Conservation (phyloP, 78 protist genomes). For the Speleostelium caveatum region DNA sequence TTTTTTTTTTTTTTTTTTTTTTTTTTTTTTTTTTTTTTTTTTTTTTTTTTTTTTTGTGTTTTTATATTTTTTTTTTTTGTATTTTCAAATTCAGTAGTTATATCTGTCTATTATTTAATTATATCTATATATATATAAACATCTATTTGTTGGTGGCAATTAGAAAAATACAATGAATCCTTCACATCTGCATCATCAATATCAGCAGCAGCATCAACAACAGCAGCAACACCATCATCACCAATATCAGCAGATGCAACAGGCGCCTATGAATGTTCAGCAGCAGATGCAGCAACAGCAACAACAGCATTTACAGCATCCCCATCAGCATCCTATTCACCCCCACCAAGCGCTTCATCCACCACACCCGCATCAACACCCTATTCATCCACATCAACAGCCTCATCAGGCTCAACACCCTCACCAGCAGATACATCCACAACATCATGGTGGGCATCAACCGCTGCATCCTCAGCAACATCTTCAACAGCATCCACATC, state of each 20-base stretch:
- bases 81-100: no score
- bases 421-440: neutral
- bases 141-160: no score
- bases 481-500: neutral
- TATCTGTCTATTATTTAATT: no score
- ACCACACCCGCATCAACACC: neutral
- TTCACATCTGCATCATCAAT: neutral
- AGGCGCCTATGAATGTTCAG: neutral
- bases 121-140: no score
- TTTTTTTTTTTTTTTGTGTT: no score
- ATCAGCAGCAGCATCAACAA: neutral
- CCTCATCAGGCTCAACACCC: neutral
- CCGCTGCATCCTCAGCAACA: slow-evolving; percentile 24
- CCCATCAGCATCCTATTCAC: no score
- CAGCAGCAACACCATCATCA: slow-evolving; percentile 24
- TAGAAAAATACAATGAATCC: neutral
- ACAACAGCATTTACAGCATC: slow-evolving; percentile 2
- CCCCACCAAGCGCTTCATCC: neutral
- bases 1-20: no score
- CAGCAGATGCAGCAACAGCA: neutral
- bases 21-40: no score
- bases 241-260: slow-evolving; percentile 14
- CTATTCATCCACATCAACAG: slow-evolving; percentile 11
- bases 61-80: no score
- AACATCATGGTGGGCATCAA: neutral